Percentiles rank a stretch among this genome's conserved stretches.
Evolutionary conservation across 129 eudicot species (phyloP).

Genomic region (Artemisia argyi): DNA sequence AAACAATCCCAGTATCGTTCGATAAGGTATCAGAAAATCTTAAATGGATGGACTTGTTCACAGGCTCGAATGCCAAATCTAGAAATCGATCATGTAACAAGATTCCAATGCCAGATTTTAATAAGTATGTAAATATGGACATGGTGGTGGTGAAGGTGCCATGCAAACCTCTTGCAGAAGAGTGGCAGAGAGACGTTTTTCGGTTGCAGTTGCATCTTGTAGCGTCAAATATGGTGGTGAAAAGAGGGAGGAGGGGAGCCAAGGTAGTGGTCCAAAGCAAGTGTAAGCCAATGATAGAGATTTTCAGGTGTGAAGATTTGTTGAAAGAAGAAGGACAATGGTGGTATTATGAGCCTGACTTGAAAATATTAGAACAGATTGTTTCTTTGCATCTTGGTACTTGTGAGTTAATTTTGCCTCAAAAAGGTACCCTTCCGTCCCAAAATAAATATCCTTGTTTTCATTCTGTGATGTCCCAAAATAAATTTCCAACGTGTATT

Average conservation of each 20-base stretch:
- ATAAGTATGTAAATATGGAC: slow-evolving; percentile 51
- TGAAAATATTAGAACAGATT: slow-evolving; percentile 54
- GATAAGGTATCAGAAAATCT: no score
- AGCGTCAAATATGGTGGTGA: slow-evolving; percentile 67
- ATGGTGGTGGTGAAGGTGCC: slow-evolving; percentile 75
- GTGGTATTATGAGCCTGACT: slow-evolving; percentile 73
- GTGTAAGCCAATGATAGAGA: slow-evolving; percentile 86
- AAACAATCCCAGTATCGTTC: no score
- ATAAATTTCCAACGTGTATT: no score
- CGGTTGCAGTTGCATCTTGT: slow-evolving; percentile 76
- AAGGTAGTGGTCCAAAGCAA: slow-evolving; percentile 74
- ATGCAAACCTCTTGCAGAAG: slow-evolving; percentile 55
- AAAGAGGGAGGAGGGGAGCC: slow-evolving; percentile 54
- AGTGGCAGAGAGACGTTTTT: slow-evolving; percentile 74
- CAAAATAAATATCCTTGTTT: no score
- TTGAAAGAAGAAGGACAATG: slow-evolving; percentile 65
- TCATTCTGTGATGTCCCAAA: no score
- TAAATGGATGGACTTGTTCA: no score
- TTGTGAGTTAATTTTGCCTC: slow-evolving; percentile 74
- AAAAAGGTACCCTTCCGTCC: slow-evolving; percentile 52
- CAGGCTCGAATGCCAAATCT: no score
- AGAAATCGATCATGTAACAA: slow-evolving; percentile 47
- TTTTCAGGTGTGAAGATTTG: slow-evolving; percentile 78
- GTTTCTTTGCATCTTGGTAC: slow-evolving; percentile 76
- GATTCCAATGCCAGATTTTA: slow-evolving; percentile 66